These are phyloP conservation scores for Fagopyrum tataricum DNA, from an alignment of 148 eudicot genomes.

Conservation along the genomic window DNA sequence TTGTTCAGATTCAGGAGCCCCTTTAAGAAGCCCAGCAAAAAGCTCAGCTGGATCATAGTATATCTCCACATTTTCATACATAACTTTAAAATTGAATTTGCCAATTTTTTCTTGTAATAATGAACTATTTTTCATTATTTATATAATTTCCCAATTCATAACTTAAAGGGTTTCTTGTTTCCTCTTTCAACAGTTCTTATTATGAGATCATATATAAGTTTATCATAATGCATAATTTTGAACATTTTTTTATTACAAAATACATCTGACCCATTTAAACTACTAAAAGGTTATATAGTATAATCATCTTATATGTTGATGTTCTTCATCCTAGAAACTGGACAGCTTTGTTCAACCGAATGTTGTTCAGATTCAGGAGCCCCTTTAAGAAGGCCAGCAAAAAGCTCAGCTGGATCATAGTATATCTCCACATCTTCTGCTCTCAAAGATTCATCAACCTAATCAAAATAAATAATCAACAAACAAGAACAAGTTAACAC, in stretches of 20 bases:
- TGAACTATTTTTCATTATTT: too few relatives aligned
- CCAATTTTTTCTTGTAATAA: too few relatives aligned
- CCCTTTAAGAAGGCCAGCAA: slow-evolving; percentile 52
- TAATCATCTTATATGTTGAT: neutral
- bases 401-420: slow-evolving; percentile 69
- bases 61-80: too few relatives aligned
- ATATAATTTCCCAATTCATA: too few relatives aligned
- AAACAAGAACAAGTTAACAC: neutral
- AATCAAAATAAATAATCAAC: neutral
- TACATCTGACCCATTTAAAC: neutral
- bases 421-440: slow-evolving; percentile 72
- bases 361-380: neutral
- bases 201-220: too few relatives aligned
- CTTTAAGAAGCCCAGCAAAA: slow-evolving; percentile 48
- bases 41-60: slow-evolving; percentile 76
- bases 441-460: slow-evolving; percentile 58
- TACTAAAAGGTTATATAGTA: neutral
- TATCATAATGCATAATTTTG: neutral
- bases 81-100: too few relatives aligned
- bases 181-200: too few relatives aligned
- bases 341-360: neutral
- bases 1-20: slow-evolving; percentile 15
- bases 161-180: too few relatives aligned
- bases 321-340: neutral
- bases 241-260: neutral